A percentile compares a stretch with the other conserved stretches of the same genome.
phyloP scores from a whole-genome alignment of 306 rosid genomes.

The Lathyrus aphaca region DNA sequence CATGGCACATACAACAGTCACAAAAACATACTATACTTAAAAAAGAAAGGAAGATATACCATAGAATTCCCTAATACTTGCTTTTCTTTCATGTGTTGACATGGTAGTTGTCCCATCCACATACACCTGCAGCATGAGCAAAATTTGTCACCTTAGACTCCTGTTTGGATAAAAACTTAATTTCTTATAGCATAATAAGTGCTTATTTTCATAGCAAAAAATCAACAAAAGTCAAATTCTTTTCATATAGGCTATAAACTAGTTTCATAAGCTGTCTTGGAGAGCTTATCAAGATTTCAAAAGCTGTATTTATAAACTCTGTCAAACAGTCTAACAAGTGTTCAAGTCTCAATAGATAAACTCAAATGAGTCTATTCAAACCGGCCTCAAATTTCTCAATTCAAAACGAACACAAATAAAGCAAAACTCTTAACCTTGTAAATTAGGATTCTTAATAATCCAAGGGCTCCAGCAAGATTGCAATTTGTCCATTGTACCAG shows the following conservation, averaged over 20 bases:
- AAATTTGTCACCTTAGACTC: slow-evolving; percentile 27
- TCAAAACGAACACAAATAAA: slow-evolving; percentile 27
- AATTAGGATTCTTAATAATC: slow-evolving; percentile 84
- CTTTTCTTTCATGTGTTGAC: slow-evolving; percentile 94
- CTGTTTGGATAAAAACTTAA: neutral
- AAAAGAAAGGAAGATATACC: slow-evolving; percentile 50
- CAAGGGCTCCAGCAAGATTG: slow-evolving; percentile 93
- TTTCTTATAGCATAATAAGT: neutral
- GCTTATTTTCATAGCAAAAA: neutral
- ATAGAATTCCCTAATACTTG: slow-evolving; percentile 91
- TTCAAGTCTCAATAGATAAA: neutral
- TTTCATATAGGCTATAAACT: neutral
- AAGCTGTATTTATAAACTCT: neutral
- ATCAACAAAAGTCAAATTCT: neutral
- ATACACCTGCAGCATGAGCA: slow-evolving; percentile 63
- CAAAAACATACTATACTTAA: no score
- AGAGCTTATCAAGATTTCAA: no score
- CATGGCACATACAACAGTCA: no score
- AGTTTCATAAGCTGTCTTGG: no score
- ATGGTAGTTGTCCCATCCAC: slow-evolving; percentile 98
- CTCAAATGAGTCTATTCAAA: neutral
- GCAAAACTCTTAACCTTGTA: slow-evolving; percentile 64
- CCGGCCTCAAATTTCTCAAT: slow-evolving; percentile 22
- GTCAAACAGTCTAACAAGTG: neutral
- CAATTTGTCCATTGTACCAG: slow-evolving; percentile 96